These are phyloP conservation scores for Verticillium albo-atrum DNA, from an alignment of 2,329 filamentous ascomycete genomes.

Conservation along the genomic window DNA sequence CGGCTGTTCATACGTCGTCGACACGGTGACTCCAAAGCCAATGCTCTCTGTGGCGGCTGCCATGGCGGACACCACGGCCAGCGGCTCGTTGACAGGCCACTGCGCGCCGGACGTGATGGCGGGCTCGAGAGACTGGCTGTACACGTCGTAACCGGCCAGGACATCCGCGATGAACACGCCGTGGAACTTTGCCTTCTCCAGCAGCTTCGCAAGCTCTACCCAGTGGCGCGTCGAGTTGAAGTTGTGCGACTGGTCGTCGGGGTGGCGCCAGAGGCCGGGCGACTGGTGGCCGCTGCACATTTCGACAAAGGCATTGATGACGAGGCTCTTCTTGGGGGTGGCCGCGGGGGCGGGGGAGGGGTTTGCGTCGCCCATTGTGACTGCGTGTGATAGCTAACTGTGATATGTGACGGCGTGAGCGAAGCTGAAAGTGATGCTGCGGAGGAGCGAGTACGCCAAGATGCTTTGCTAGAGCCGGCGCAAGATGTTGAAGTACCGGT, in stretches of 20 bases:
- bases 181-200: conserved; percentile 60
- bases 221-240: conserved; percentile 60
- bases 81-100: conserved; percentile 67
- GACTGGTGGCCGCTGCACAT: conserved; percentile 42
- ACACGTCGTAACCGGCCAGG: conserved; percentile 65
- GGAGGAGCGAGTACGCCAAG: too few species aligned
- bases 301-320: conserved; percentile 39
- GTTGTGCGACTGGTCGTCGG: conserved; percentile 55
- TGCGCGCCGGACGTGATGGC: conserved; percentile 61
- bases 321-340: conserved; percentile 29
- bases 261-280: conserved; percentile 53
- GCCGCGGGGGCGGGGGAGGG: neutral
- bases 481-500: too few species aligned
- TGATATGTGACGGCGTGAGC: too few species aligned
- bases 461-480: too few species aligned
- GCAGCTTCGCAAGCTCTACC: conserved; percentile 53
- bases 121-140: conserved; percentile 55
- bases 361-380: conserved; percentile 1
- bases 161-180: conserved; percentile 66
- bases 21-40: conserved; percentile 65
- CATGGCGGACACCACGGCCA: conserved; percentile 63
- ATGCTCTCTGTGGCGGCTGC: conserved; percentile 64
- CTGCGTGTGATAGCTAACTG: neutral
- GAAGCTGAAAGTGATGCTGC: too few species aligned
- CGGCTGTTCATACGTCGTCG: conserved; percentile 67